These are phyloP conservation scores for Evernia prunastri DNA, from an alignment of 495 filamentous ascomycete species.

Conservation along the genomic window DNA sequence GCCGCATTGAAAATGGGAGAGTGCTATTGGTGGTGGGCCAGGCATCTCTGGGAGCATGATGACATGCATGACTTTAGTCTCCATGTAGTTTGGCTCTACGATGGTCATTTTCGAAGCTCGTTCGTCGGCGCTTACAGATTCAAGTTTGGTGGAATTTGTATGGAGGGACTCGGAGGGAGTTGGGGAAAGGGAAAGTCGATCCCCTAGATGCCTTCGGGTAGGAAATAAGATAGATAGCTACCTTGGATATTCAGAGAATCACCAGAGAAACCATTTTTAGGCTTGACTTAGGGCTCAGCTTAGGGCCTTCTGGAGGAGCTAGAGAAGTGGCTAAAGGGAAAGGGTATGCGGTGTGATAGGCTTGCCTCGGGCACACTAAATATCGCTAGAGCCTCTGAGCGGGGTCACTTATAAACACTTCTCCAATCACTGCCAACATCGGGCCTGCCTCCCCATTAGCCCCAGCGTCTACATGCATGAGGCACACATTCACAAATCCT, in stretches of 20 bases:
- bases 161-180: neutral
- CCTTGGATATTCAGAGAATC: too few species aligned
- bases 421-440: constrained; percentile 13
- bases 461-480: constrained; percentile 19
- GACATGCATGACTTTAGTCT: constrained; percentile 20
- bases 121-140: constrained; percentile 8
- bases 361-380: neutral
- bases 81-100: neutral
- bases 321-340: neutral
- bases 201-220: neutral
- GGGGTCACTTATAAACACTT: constrained; percentile 11
- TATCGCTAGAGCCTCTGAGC: neutral
- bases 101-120: constrained; percentile 4
- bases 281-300: neutral
- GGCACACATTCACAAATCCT: constrained; percentile 5
- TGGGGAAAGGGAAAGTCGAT: neutral
- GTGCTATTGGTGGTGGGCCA: neutral
- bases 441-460: constrained; percentile 10
- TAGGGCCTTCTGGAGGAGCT: neutral
- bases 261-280: too few species aligned
- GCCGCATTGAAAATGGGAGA: constrained; percentile 11
- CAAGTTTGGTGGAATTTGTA: neutral
- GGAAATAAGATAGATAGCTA: neutral
- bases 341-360: constrained; percentile 16
- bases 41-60: constrained; percentile 17